Base-by-base conservation (phyloP, 495 filamentous ascomycete species). In the Echria macrotheca region DNA sequence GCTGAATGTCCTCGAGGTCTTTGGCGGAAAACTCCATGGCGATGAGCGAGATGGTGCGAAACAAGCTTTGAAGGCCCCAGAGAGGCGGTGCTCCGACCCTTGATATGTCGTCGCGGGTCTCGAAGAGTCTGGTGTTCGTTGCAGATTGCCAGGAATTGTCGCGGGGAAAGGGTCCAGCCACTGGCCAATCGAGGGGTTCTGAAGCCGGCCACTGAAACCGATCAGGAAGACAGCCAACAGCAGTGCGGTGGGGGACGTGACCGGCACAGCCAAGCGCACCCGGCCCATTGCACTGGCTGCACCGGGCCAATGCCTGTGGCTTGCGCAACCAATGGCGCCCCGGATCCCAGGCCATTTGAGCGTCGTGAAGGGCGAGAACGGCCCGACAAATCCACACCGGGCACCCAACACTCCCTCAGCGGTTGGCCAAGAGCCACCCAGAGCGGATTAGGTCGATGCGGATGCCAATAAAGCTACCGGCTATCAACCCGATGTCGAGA, bases 21-120 rank as follows among this genome's bases (percentile, higher is more conserved):
- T 53, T 54, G n/a, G 50, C 43, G 1, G 55, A 56, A 21, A 65
- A 62, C 18, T 58, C 50, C 59, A 65, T 65, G 42, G 31, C 38
- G 47, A 10, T 11, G 28, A 15, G 17, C 18, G 42, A n/a, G n/a
- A 44, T 15, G n/a, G 35, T 14, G 18, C 6, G 26, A 33, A 36
- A 31, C 12, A 15, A 29, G 3, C 12, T 6, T 10, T 11, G 12
- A 9, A 5, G 45, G 22, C 10, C 24, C n/a, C 38, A 22, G 15
- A 19, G 26, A 37, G 21, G 45, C 21, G 49, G 38, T 23, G 28
- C 7, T 15, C 10, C 23, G 44, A 4, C 49, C 28, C 45, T 46
- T 59, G 48, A 54, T 63, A 54, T 59, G 41, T 28, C 49, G 44
- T 38, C 52, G 54, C 52, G 51, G 60, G 51, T 56, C 47, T 32